A percentile compares a stretch with the other conserved stretches of the same genome.
Evolutionary conservation across 768 basidiomycete genomes (phyloP).

Genomic region (Rhodotorula babjevae): DNA sequence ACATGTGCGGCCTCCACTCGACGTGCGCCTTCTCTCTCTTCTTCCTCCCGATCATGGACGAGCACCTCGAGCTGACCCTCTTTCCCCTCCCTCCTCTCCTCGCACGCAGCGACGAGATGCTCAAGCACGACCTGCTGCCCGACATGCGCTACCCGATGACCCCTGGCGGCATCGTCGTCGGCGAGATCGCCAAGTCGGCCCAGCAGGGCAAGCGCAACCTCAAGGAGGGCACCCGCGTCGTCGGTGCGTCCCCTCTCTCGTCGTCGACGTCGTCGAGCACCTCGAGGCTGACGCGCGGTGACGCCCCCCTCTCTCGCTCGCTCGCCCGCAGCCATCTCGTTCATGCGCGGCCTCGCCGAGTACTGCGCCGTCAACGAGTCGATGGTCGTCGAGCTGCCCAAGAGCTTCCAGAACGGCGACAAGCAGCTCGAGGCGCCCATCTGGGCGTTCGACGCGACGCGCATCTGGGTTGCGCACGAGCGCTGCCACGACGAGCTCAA

Average conservation of each 20-base stretch:
- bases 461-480: conserved; percentile 11
- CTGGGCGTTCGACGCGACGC: neutral
- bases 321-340: conserved; percentile 1
- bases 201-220: neutral
- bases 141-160: neutral
- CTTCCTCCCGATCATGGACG: neutral
- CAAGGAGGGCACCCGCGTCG: neutral
- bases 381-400: neutral
- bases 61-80: too few species aligned
- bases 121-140: neutral
- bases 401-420: neutral
- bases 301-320: too few species aligned
- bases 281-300: neutral
- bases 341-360: conserved; percentile 12
- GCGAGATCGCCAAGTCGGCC: neutral
- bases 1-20: neutral
- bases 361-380: conserved; percentile 15
- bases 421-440: conserved; percentile 3
- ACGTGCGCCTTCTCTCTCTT: neutral
- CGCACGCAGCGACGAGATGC: neutral
- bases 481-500: conserved; percentile 6
- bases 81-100: neutral
- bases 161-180: neutral
- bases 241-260: neutral
- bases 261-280: neutral